Conservation (phyloP, 2,329 filamentous ascomycete species). For the Ciborinia camelliae region DNA sequence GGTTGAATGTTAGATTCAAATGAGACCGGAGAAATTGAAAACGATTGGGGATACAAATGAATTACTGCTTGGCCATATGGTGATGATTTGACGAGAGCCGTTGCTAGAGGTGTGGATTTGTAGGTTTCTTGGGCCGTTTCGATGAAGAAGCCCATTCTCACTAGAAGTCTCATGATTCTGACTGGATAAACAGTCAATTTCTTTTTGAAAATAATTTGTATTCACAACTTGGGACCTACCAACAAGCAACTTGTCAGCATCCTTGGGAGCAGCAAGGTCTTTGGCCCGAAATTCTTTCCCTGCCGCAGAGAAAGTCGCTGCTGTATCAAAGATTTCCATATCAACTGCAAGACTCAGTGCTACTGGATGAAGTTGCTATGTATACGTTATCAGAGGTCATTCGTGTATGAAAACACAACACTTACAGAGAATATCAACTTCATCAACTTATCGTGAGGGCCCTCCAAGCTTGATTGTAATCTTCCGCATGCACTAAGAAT, state of each 20-base stretch:
- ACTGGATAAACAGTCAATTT: not conserved
- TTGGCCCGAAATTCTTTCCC: conserved; percentile 10
- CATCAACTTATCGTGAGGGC: not conserved
- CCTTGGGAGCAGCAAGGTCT: not conserved
- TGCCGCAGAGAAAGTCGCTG: not conserved
- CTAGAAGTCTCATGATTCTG: conserved; percentile 22
- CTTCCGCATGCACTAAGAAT: conserved; percentile 4
- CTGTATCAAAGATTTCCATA: conserved; percentile 14
- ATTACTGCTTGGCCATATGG: not conserved
- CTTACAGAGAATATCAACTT: not conserved
- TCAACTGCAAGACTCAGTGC: conserved; percentile 4
- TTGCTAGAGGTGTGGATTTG: conserved; percentile 11
- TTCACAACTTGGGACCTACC: not conserved
- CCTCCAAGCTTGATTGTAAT: not conserved
- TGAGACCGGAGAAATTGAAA: not conserved
- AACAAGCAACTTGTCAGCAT: conserved; percentile 10
- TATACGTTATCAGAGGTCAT: not conserved
- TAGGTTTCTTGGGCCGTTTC: conserved; percentile 15
- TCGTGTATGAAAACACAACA: not conserved
- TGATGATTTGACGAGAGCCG: conserved; percentile 13
- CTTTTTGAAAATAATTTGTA: not conserved
- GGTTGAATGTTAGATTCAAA: not conserved
- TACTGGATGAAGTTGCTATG: not conserved
- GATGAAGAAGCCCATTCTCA: conserved; percentile 18
- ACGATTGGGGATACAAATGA: not conserved